Evolutionary conservation across 2,329 filamentous ascomycete species (phyloP), one percentile per base, ranked within the genome.

Genomic region (Ophiostoma sp.): DNA sequence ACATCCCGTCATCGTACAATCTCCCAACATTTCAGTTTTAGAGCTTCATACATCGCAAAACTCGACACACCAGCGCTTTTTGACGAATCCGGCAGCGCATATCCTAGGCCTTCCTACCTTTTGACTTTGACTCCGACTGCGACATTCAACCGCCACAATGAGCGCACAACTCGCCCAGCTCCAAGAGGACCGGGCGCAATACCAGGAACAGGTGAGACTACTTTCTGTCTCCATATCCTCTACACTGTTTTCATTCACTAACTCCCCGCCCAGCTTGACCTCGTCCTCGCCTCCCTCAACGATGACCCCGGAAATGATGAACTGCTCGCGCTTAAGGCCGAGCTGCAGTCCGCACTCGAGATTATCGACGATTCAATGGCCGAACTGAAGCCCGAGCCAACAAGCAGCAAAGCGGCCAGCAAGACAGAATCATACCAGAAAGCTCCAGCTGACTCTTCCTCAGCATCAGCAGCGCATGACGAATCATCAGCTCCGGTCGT

Each of bases 251-350:
- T 15, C 33, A 4, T 28, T 63, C 2, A 73, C 64, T 6, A 7
- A 6, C 17, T 19, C 2, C 3, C 31, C 15, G 33, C 33, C 22
- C 68, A 95, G 92, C 89, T 97, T 80, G 93, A 95, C 79, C 90
- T 93, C 50, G 90, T 97, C 74, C 85, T 91, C 78, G 86, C 89
- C 72, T 92, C 93, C 77, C 89, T 97, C 73, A 90, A 92, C 82
- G 90, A 92, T 82, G 93, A 96, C 79, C 91, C 94, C 76, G 91
- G 92, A 74, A 95, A 94, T 82, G 85, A 85, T 78, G 94, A 95
- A 82, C 90, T 97, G 79, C 87, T 91, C 79, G 89, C 87, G 80
- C 89, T 97, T 81, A 91, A 92, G 83, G 85, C 88, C 81, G 94
- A 97, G 86, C 89, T 97, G 84, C 88, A 93, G 86, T 88, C 91